Evolutionary conservation across 371 early-diverging fungal genomes (phyloP), one percentile per base, ranked within the genome.

Genomic region (Apophysomyces ossiformis): DNA sequence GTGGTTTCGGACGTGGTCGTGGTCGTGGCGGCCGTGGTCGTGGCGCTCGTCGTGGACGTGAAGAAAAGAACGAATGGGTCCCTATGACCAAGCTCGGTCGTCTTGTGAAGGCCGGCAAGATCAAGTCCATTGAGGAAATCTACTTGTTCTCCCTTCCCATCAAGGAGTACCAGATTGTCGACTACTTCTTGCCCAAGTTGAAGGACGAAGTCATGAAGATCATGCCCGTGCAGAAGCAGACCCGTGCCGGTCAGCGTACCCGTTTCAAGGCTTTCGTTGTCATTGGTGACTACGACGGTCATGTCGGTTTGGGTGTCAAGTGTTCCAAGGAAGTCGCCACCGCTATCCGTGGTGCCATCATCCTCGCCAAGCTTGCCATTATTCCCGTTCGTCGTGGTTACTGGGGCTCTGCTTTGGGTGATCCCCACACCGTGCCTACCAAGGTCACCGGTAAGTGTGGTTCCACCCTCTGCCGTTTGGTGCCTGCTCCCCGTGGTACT

Each of bases 211-310:
- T 99, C 69, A 95, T 99, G 91, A 95, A 95, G 89, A 95, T 97
- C 78, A 97, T 96, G 88, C 96, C 97, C 67, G 98, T 99, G 76
- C 99, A 99, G 89, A 99, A 99, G 91, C 99, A 99, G 87, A 99
- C 98, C 75, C 93, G 95, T 81, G 99, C 99, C 72, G 99, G 99
- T 88, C 99, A 99, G 88, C 94, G 97, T 72, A 98, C 99, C 74
- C 93, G 96, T 71, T 98, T 99, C 91, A 99, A 98, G 92, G 99
- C 96, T 70, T 96, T 96, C 76, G 98, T 97, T 63, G 93, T 95
- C 87, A 93, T 98, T 74, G 99, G 99, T 84, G 97, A 98, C 90
- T 86, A 80, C 62, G 87, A 96, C 77, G 97, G 98, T 68, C 96
- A 97, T 86, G 95, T 98, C 75, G 98, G 99, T 85, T 88, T 98